Evolutionary conservation across 129 eudicot genomes (phyloP), one percentile per base, ranked within the genome.

Genomic region (Rutidosis leptorrhynchoides): DNA sequence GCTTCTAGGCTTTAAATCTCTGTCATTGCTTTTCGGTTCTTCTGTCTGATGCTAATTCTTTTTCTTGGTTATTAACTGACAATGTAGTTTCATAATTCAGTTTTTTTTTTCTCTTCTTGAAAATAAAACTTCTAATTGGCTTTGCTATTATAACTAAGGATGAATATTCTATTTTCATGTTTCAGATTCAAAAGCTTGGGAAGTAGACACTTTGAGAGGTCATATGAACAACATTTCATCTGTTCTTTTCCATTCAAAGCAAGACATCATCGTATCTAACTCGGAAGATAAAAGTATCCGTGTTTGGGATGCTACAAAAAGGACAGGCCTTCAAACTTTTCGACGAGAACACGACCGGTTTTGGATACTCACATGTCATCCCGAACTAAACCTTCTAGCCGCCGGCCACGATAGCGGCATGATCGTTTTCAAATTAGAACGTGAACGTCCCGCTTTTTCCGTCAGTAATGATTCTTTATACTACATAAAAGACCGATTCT

Each of bases 361-460:
- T 75, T 85, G 90, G 90, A 85, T 85, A 74, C 84, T 85, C 19
- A 5, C 77, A 2, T 75, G 84, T 65, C 90, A 85, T 67, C 87
- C 90, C 11, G 90, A 85, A 74, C 73, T 85, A 84, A 85, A 85
- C 64, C 84, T 85, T 62, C 52, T 85, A 19, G 90, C 90, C 8
- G 90, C 90, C 28, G 90, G 90, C 16, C 90, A 85, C 58, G 90
- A 85, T 64, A 78, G 82, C 56, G 90, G 90, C 16, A 85, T 85
- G 90, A 85, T 85, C 29, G 90, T 85, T 8, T 85, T 85, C 68
- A 85, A 85, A 70, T 45, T 85, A 52, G 90, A 84, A 73, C 58
- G 90, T 46, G 90, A 84, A 40, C 85, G 90, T 22, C 90, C 90
- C 1, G 90, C 90, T 37, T 84, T 84, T 29, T 78, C 82, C 60